Base-by-base conservation (phyloP, 2,329 filamentous ascomycete genomes). In the Penicillium sp. region DNA sequence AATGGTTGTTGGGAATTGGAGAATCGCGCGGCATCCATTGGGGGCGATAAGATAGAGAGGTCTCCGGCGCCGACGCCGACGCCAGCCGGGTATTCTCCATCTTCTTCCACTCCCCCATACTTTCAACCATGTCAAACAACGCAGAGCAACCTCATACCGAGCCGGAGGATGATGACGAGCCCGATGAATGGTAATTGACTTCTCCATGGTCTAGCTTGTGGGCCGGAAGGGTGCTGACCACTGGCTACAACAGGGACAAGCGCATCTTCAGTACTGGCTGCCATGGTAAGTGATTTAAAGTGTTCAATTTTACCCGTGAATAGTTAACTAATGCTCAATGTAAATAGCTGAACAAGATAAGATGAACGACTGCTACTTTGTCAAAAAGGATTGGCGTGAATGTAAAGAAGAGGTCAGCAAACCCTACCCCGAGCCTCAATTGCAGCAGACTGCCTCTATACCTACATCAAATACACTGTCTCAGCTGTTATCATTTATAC, bases 261-360 rank as follows among this genome's bases (percentile, higher is more conserved):
- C 84, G 94, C 71, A 97, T 97, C 75, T 96, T 91, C 79, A 96
- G 91, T 79, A 97, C 93, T 2, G 94, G 93, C 54, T 97, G 93
- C 70, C 85, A 92, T 75, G 87, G 93, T 96, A 77, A 70, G 78
- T 55, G 44, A 11, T 18, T 28, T n/a, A 6, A 14, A 44, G 23
- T n/a, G 18, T 43, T 11, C 14, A 43, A 29, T 13, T 11, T 33
- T 2, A 21, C 23, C 18, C n/a, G 3, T 3, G 8, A 28, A 19
- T 10, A 19, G 37, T 21, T 6, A 9, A 18, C 64, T 33, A 56
- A 24, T 14, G 19, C 45, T 63, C 18, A 60, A 16, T 51, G 2
- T 2, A 2, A 31, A 42, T 62, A 97, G 93, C 85, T 19, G 93
- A 97, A 70, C 96, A 97, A 69, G 79, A 84, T 50, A 92, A 87